These are phyloP conservation scores for Carnegiea gigantea DNA, from an alignment of 179 eudicot species.

Conservation along the genomic window DNA sequence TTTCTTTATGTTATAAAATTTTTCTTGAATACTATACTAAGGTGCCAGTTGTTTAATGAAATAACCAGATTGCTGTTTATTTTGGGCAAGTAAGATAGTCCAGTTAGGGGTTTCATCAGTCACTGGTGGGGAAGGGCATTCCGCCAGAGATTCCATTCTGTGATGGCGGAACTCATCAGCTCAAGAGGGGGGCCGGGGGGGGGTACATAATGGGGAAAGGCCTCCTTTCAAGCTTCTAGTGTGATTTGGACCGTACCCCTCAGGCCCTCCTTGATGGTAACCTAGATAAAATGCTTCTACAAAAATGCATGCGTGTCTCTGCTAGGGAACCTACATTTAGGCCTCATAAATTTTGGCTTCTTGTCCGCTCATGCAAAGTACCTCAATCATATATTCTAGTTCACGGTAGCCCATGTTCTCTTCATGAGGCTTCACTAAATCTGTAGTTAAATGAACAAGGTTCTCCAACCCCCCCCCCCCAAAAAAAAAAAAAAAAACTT, in stretches of 20 bases:
- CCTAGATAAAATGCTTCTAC: too few relatives aligned
- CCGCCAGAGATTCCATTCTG: too few relatives aligned
- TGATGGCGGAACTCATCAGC: too few relatives aligned
- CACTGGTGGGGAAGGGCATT: neutral
- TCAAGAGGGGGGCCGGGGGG: too few relatives aligned
- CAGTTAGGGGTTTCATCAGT: neutral
- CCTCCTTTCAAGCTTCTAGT: too few relatives aligned
- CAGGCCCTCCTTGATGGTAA: too few relatives aligned
- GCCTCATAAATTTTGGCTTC: neutral
- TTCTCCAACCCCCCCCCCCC: too few relatives aligned
- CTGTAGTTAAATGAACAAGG: neutral
- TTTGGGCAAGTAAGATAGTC: neutral
- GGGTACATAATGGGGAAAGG: too few relatives aligned
- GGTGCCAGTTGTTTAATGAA: neutral
- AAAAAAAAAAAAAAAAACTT: neutral
- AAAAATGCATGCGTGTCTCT: neutral
- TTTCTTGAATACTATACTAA: neutral
- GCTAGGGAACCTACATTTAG: neutral
- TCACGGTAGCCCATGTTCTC: neutral
- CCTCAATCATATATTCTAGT: neutral
- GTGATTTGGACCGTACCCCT: too few relatives aligned
- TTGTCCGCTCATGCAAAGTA: slow-evolving; percentile 1
- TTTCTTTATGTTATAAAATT: neutral
- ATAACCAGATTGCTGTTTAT: neutral
- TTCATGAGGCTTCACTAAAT: neutral